phyloP scores from a whole-genome alignment of 257 asterid genomes.

The Nicotiana obtusifolia region DNA sequence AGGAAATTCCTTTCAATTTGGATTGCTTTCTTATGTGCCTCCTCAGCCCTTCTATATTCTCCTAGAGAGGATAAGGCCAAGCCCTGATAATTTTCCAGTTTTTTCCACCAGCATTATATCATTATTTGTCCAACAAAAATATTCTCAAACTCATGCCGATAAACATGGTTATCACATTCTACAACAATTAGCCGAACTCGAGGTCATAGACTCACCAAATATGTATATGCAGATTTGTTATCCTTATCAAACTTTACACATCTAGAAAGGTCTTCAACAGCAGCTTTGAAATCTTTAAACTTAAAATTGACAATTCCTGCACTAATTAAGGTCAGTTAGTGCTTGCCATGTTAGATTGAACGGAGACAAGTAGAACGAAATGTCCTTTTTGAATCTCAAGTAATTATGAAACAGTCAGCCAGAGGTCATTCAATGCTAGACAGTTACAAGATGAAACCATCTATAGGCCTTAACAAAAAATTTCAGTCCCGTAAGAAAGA shows the following conservation, averaged over 20 bases:
- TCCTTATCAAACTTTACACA: constrained; percentile 74
- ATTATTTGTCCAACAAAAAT: neutral
- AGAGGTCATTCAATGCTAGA: neutral
- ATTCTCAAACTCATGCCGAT: neutral
- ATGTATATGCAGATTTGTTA: constrained; percentile 93
- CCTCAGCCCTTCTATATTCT: constrained; percentile 80
- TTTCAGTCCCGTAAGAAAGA: neutral
- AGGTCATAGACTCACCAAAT: constrained; percentile 59
- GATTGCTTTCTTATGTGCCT: constrained; percentile 88
- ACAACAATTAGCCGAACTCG: constrained; percentile 6
- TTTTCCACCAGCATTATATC: constrained; percentile 12
- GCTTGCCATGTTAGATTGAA: neutral
- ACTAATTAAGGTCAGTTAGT: constrained; percentile 13
- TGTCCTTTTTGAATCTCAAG: neutral
- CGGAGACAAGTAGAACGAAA: constrained; percentile 2
- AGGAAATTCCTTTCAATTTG: constrained; percentile 69
- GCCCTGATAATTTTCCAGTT: constrained; percentile 47
- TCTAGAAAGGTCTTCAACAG: constrained; percentile 80
- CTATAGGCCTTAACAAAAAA: neutral
- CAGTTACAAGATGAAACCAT: constrained; percentile 3
- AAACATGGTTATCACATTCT: constrained; percentile 5
- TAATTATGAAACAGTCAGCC: neutral
- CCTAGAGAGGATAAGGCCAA: constrained; percentile 84
- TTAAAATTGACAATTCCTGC: constrained; percentile 96
- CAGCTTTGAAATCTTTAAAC: constrained; percentile 86